Base-by-base conservation (phyloP, 2,329 filamentous ascomycete genomes). In the Neofusicoccum sp. region DNA sequence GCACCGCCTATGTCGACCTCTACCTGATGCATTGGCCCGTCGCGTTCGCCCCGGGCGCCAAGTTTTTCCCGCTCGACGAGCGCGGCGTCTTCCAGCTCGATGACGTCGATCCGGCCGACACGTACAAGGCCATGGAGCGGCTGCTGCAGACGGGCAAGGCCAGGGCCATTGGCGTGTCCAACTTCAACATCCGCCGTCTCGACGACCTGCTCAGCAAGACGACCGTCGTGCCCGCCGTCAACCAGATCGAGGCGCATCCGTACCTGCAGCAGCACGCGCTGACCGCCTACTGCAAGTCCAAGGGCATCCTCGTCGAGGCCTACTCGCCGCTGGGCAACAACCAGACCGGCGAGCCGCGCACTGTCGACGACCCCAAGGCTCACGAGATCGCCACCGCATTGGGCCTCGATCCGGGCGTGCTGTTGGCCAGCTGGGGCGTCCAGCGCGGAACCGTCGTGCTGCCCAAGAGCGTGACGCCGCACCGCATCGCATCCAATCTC, bases 341-440 rank as follows among this genome's bases (percentile, higher is more conserved):
- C 68, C 84, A 87, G n/a, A 74, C 87, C 6, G 85, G 86, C 56
- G 37, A 54, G 41, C 83, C 86, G 14, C 85, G 90, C 61, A 83
- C 96, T 64, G 89, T 96, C 74, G 84, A 93, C 73, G 85, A 92
- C 76, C 78, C 84, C 22, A 78, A 83, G 61, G 82, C 96, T 75
- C 86, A 84, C 69, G 74, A 71, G 54, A 84, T 93, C 66, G 88
- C 91, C 16, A 76, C 83, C 71, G 92, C 90, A 81, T 81, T 91
- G 67, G 80, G 80, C 75, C 92, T 90, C 82, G 87, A 87, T 7
- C 83, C 91, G 4, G 89, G 91, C 14, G 92, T 97, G 84, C 84
- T 96, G 34, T 84, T 96, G 65, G 83, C 97, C 69, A 86, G 92
- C 70, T 97, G 93, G 93, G 87, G 91, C 16, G 96, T 92, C n/a